Evolutionary conservation across 192 early-diverging fungal genomes (phyloP), one percentile per base, ranked within the genome.

Genomic region (Phycomyces blakesleeanus): DNA sequence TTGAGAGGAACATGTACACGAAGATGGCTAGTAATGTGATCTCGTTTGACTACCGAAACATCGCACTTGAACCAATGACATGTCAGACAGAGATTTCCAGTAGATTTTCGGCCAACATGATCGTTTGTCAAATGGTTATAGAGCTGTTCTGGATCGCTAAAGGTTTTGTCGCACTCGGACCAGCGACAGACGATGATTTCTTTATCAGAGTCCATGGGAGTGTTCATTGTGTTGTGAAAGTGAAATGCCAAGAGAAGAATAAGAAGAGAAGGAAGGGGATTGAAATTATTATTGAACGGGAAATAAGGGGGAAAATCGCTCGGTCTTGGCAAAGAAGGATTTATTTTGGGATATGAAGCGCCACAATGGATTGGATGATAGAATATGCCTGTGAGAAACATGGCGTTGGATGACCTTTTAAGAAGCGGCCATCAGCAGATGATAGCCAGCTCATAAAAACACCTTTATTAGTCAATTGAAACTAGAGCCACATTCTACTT

Each of bases 11-110:
- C 86, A 71, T 98, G 96, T 49, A 95, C 89, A 57, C 94, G 81
- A 63, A 97, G 76, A 67, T 98, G 96, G n/a, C 88, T 91, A n/a
- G 95, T 98, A 52, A 97, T 90, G 72, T 98, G 96, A 75, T 98
- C 96, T 64, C 96, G 78, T 81, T 98, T 98, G 20, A 78, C 75
- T 42, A 86, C 87, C 44, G 72, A 72, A 25, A 86, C 78, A 20
- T 70, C 68, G 79, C 96, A 97, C 34, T 78, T 84, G 40, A 87
- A 89, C 95, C 95, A 98, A 53, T 84, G 81, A 77, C 96, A 98
- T 47, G 75, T 80, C 42, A 98, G 84, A 50, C 89, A 93, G 34
- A 96, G 79, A 70, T 95, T 96, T 67, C 87, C 85, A 22, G 87
- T 89, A 4, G 91, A 79, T 71, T 94, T 95, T 49, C 95, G 78